phyloP scores from a whole-genome alignment of 495 filamentous ascomycete genomes.

The Hapsidospora chrysogenum region DNA sequence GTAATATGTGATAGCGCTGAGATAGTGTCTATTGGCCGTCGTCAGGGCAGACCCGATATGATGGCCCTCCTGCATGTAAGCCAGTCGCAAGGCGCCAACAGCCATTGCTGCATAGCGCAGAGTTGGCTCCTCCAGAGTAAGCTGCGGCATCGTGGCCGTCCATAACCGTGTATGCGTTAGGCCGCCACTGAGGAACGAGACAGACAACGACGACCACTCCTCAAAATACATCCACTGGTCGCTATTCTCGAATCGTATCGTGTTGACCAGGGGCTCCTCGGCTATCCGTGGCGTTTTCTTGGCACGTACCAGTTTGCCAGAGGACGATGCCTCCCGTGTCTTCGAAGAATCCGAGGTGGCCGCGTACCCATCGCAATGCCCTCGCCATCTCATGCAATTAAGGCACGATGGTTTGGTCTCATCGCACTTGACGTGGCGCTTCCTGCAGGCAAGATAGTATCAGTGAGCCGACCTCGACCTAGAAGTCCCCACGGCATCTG shows the following conservation, averaged over 20 bases:
- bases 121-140: background rate
- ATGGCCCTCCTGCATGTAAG: background rate
- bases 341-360: slow-evolving; percentile 3
- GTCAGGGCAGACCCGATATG: background rate
- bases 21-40: slow-evolving; percentile 1
- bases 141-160: slow-evolving; percentile 3
- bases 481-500: too few relatives aligned
- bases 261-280: slow-evolving; percentile 1
- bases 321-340: background rate
- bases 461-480: too few relatives aligned
- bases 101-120: slow-evolving; percentile 4
- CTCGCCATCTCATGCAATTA: slow-evolving; percentile 31
- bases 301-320: background rate
- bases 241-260: slow-evolving; percentile 6
- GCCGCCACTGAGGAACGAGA: slow-evolving; percentile 1
- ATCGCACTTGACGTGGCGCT: slow-evolving; percentile 35
- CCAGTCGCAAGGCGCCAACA: slow-evolving; percentile 3
- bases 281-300: slow-evolving; percentile 1
- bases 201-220: slow-evolving; percentile 3
- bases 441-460: slow-evolving; percentile 3
- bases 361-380: slow-evolving; percentile 33
- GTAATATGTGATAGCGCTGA: slow-evolving; percentile 3
- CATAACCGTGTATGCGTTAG: slow-evolving; percentile 1
- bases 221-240: slow-evolving; percentile 5
- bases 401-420: slow-evolving; percentile 32